Evolutionary conservation across 129 eudicot genomes (phyloP), one percentile per base, ranked within the genome.

Genomic region (Ambrosia trifida): DNA sequence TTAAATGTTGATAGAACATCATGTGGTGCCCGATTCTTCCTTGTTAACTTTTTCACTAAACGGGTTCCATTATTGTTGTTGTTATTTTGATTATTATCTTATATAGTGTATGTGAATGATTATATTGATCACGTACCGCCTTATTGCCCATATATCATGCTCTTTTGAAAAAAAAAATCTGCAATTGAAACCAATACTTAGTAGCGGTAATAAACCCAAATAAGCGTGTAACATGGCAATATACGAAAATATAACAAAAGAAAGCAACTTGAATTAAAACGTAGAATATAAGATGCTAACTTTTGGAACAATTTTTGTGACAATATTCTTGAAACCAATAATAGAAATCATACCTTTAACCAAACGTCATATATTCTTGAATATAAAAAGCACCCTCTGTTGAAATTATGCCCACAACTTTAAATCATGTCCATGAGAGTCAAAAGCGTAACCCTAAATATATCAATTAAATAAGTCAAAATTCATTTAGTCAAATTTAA

Each of bases 311-410:
- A 75, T 16, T 66, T 66, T 40, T 66, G 49, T 67, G 49, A 66
- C 74, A 75, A 66, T 76, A 76, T 76, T 67, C 80, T 57, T 54
- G 11, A 76, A 65, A 56, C 68, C 80, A 76, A 43, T 76, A 76
- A 43, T 54, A 67, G 80, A 66, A 75, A 74, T 74, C 54, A 65
- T 40, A 57, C 58, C 32, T 52, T 74, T 75, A 75, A 43, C 58
- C 68, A 19, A 76, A 67, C 80, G 80, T 76, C 74, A 76, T 67
- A 76, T 76, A 76, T 76, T 76, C 80, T 53, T 76, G 69, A 54
- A 66, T 45, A 56, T 18, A 57, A 66, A 66, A 43, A 74, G 65
- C 68, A 44, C 74, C 6, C 41, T 56, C 54, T 68, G 74, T 76
- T 67, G 67, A 66, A 66, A 45, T 66, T 47, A 76, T 66, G 68